Evolutionary conservation across 768 basidiomycete species (phyloP).

Genomic region (Naematelia aurantialba): DNA sequence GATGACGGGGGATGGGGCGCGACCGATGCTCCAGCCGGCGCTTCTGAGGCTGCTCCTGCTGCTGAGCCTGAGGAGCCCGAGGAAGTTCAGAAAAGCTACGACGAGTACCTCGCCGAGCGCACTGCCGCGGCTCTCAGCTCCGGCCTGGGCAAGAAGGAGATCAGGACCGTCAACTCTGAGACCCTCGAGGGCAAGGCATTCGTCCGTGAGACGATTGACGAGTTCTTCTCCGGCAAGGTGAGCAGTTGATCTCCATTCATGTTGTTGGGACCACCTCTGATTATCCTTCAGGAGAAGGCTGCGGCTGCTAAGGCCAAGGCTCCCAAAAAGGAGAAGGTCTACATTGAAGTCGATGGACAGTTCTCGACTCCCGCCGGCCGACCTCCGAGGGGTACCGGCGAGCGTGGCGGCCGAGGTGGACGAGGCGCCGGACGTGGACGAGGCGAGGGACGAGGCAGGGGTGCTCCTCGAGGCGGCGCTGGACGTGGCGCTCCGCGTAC

Average conservation of each 20-base stretch:
- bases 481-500: constrained; percentile 53
- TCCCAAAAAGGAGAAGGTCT: constrained; percentile 64
- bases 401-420: constrained; percentile 61
- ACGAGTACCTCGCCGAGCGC: constrained; percentile 78
- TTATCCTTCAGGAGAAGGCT: constrained; percentile 34
- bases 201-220: constrained; percentile 65
- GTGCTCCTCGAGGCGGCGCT: constrained; percentile 54
- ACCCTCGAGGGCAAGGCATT: constrained; percentile 70
- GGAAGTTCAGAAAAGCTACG: constrained; percentile 77
- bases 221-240: constrained; percentile 91
- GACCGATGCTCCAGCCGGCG: constrained; percentile 28
- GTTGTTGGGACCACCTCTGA: constrained; percentile 10
- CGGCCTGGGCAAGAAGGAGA: constrained; percentile 72
- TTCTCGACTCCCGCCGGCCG: constrained; percentile 68
- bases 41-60: constrained; percentile 36
- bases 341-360: constrained; percentile 83
- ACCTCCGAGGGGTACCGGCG: constrained; percentile 51
- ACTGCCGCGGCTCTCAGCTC: constrained; percentile 51
- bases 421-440: constrained; percentile 41
- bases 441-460: constrained; percentile 50
- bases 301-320: constrained; percentile 37
- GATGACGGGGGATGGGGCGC: constrained; percentile 48
- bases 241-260: too few species aligned
- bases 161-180: constrained; percentile 59
- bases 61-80: constrained; percentile 47